A percentile compares a stretch with the other conserved stretches of the same genome.
Evolutionary conservation across 768 basidiomycete genomes (phyloP).

Genomic region (Clavulina sp.): DNA sequence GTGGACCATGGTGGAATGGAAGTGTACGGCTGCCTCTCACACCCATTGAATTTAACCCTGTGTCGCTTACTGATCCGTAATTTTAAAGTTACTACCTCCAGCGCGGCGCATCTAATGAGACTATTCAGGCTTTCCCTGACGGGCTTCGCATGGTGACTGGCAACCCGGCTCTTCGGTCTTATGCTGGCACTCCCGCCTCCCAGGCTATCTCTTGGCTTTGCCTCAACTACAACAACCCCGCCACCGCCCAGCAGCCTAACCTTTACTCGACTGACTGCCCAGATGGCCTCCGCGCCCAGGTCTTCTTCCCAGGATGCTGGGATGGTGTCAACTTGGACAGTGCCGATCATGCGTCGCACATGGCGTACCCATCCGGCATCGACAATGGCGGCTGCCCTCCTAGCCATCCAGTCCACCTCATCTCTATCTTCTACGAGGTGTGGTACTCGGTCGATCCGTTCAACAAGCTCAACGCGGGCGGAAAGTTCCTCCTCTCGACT

Average conservation of each 20-base stretch:
- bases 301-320: constrained; percentile 9
- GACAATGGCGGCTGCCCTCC: constrained; percentile 6
- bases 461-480: background rate
- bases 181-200: background rate
- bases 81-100: background rate
- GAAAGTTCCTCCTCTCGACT: background rate
- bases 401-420: constrained; percentile 8
- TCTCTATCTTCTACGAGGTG: constrained; percentile 11
- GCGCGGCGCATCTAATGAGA: background rate
- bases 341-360: constrained; percentile 7
- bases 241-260: background rate
- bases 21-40: background rate
- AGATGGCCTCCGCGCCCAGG: constrained; percentile 8
- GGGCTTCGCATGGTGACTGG: constrained; percentile 12
- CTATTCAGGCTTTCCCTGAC: constrained; percentile 3
- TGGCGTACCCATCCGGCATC: constrained; percentile 4
- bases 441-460: constrained; percentile 1
- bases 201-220: background rate
- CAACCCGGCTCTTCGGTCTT: background rate
- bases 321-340: constrained; percentile 8
- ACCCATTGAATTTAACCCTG: background rate
- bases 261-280: background rate
- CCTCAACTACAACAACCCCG: too few species aligned
- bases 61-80: background rate
- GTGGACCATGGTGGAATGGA: background rate